Evolutionary conservation across 345 rosid species (phyloP), one percentile per base, ranked within the genome.

Genomic region (thale cress (Arabidopsis thaliana)): DNA sequence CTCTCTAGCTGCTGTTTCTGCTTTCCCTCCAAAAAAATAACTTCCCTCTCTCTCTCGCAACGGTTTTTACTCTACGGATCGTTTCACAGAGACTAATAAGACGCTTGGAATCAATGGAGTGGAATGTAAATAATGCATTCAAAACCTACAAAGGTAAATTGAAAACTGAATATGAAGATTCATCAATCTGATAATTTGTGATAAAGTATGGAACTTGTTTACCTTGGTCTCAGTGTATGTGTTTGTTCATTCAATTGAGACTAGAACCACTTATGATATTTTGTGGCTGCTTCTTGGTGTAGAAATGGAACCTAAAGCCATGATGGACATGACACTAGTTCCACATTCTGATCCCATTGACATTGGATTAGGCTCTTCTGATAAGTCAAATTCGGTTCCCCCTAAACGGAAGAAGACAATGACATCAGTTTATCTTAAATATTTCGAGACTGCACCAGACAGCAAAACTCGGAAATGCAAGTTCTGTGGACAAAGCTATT

Each of bases 371-470:
- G 88, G 84, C 74, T 89, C 98, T 77, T 87, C 97, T 0, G 96
- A 87, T 7, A 89, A 91, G 78, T 82, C 85, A 42, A 82, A 58
- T 74, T 24, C 83, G 57, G 60, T 55, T 67, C 79, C 85, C 4
- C 76, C 93, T 30, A 93, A 93, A 80, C 86, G 98, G 48, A 94
- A 91, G 85, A 94, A 94, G 86, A 91, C 97, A 0, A 89, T 91
- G 98, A 94, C 98, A n/a, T 94, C 98, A 5, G 90, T 91, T 10
- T 93, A 83, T 80, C 98, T 93, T 48, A 94, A 88, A 78, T 89
- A 85, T 67, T 93, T 94, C 48, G 96, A 91, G 82, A 91, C 93
- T 50, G 87, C 96, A 41, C 61, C 88, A 55, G 97, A 91, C 75
- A 88, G 89, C 67, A 94, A 89, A 82, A 91, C 90, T 73, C 84